These are phyloP conservation scores for Kuraishia cidri DNA, from an alignment of 805 yeast species.

Conservation along the genomic window DNA sequence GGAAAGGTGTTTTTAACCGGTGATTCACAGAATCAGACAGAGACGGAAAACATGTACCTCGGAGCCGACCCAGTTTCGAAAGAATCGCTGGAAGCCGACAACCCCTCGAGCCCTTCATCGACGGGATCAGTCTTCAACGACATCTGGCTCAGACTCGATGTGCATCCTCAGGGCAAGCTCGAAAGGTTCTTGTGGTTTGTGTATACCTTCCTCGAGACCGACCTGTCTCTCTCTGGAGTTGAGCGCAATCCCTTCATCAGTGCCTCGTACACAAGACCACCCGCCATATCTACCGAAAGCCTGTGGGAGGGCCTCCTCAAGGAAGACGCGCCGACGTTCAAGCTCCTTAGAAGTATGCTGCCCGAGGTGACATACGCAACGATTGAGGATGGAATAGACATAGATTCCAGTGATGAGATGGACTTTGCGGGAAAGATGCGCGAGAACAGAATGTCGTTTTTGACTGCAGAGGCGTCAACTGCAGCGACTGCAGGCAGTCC, in stretches of 20 bases:
- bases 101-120: constrained; percentile 5
- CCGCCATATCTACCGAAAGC: too few species aligned
- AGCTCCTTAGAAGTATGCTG: too few species aligned
- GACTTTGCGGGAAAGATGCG: constrained; percentile 41
- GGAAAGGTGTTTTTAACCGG: constrained; percentile 9
- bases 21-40: constrained; percentile 12
- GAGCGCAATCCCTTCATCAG: constrained; percentile 20
- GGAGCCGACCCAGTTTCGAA: constrained; percentile 1
- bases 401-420: constrained; percentile 38
- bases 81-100: constrained; percentile 5
- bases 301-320: too few species aligned
- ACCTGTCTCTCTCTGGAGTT: constrained; percentile 38
- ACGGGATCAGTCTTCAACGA: constrained; percentile 54
- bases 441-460: constrained; percentile 25
- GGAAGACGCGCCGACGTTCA: too few species aligned
- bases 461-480: constrained; percentile 7
- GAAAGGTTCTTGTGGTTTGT: constrained; percentile 74
- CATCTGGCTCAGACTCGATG: constrained; percentile 54
- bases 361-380: too few species aligned
- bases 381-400: too few species aligned
- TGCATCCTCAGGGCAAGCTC: constrained; percentile 61
- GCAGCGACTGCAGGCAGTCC: not conserved
- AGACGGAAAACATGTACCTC: constrained; percentile 1
- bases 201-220: constrained; percentile 73
- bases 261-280: too few species aligned